Evolutionary conservation across 768 basidiomycete species (phyloP).

Genomic region (Lentinula guzmanii): DNA sequence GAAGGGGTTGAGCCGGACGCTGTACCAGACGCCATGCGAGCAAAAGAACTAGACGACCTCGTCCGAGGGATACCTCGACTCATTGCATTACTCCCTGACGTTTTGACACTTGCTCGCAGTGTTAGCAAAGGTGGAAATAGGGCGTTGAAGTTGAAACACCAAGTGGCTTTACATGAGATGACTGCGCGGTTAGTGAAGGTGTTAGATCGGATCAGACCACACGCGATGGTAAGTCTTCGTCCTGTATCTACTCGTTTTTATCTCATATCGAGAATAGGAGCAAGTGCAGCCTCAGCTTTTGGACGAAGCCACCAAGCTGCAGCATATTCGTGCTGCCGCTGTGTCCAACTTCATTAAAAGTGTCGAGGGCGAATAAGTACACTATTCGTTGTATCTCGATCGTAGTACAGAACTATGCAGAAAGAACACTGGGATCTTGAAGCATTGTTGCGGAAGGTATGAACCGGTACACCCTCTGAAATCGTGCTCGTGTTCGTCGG

Average conservation of each 20-base stretch:
- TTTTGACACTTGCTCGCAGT: conserved; percentile 19
- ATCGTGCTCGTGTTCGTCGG: too few species aligned
- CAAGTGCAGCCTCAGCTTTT: conserved; percentile 39
- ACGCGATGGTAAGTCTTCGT: conserved; percentile 44
- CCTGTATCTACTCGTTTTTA: not conserved
- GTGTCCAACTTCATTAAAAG: conserved; percentile 61
- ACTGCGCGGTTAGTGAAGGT: conserved; percentile 51
- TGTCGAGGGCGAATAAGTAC: conserved; percentile 30
- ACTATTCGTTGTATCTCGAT: conserved; percentile 7
- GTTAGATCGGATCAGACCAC: conserved; percentile 55
- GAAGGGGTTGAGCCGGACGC: conserved; percentile 27
- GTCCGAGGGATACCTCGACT: conserved; percentile 55
- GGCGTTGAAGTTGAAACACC: conserved; percentile 51
- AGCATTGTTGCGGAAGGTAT: too few species aligned
- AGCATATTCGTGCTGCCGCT: conserved; percentile 59
- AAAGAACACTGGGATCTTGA: too few species aligned
- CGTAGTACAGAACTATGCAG: not conserved
- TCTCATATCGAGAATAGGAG: conserved; percentile 20
- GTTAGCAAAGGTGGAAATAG: not conserved
- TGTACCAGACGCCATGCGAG: conserved; percentile 39
- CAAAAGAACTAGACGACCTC: conserved; percentile 55
- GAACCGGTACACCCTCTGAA: too few species aligned
- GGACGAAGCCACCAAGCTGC: conserved; percentile 54
- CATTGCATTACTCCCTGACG: conserved; percentile 62
- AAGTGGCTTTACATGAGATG: conserved; percentile 71